Conservation (phyloP, 2,329 filamentous ascomycete species). For the Chaetoscypha palmicola region DNA sequence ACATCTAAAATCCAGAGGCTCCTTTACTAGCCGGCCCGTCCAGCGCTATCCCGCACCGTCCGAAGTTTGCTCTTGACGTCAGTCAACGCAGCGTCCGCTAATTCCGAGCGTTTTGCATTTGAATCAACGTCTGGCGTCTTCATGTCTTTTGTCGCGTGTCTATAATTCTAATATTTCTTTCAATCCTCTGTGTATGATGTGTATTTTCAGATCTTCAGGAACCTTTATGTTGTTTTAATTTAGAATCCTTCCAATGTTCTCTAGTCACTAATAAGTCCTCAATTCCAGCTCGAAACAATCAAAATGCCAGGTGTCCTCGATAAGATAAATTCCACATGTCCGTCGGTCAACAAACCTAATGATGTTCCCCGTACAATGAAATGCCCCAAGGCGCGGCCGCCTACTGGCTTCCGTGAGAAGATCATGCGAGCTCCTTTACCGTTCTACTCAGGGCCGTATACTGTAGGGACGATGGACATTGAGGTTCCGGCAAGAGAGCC, state of each 20-base stretch:
- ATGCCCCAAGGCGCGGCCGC: constrained; percentile 39
- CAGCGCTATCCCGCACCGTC: no score
- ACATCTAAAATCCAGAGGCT: no score
- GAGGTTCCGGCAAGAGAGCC: constrained; percentile 44
- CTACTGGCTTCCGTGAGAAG: constrained; percentile 41
- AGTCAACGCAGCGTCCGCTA: not conserved
- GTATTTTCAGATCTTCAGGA: not conserved
- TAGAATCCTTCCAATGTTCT: no score
- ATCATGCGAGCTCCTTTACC: constrained; percentile 39
- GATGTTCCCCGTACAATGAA: constrained; percentile 15
- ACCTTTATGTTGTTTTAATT: no score
- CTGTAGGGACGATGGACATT: constrained; percentile 46
- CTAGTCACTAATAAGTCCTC: no score
- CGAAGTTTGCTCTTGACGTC: no score
- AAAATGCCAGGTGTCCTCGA: not conserved
- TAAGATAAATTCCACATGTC: not conserved
- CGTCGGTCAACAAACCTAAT: constrained; percentile 9
- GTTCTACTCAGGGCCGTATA: constrained; percentile 46
- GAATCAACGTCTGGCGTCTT: not conserved
- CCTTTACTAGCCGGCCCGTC: no score
- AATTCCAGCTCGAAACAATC: no score
- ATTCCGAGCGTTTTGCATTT: no score
- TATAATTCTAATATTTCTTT: not conserved
- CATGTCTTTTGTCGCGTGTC: not conserved
- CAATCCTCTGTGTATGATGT: not conserved